Base-by-base conservation (phyloP, 1,284 basidiomycete species). In the Cutaneotrichosporon cutaneum region DNA sequence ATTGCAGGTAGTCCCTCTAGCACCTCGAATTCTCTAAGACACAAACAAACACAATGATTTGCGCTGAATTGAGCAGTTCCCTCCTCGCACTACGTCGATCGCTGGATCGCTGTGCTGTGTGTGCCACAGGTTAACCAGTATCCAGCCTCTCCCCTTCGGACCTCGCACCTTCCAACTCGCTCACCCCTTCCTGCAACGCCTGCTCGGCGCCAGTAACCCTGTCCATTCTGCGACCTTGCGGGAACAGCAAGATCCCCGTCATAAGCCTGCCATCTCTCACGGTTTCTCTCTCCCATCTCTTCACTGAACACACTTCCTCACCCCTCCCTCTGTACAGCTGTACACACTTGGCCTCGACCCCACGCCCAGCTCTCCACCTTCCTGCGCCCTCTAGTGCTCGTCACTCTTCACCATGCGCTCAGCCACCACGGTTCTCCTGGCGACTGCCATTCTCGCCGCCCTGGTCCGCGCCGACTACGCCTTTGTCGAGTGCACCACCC, bases 401-500 rank as follows among this genome's bases (percentile, higher is more conserved):
- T 14, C 45, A 47, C 6, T 18, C 30, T 36, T 21, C 32, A 36
- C 30, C 9, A 35, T 53, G 32, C 32, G 32, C 32, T 22, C 30
- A 9, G 2, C 33, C n/a, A n/a, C 22, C 33, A 4, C 32, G 9
- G 32, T 30, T 18, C 14, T 35, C 11, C 16, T 56, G 14, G 18
- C 47, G 4, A 35, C 33, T 2, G 59, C 36, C 27, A 3, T 35
- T 30, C n/a, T 47, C 35, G 53, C 33, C 3, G 26, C 22, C 11
- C 22, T 9, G 21, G 54, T 42, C 48, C 42, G 32, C 10, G 14
- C 45, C 13, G 60, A 48, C 21, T 56, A 56, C 32, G 51, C 42
- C 42, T 61, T 39, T 26, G 14, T 47, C 32, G 51, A 58, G 60
- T 61, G 60, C 39, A 42, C 50, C 22, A 30, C 26, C 22, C 5